Evolutionary conservation across 1,284 basidiomycete genomes (phyloP).

Genomic region (Sporisorium scitamineum): DNA sequence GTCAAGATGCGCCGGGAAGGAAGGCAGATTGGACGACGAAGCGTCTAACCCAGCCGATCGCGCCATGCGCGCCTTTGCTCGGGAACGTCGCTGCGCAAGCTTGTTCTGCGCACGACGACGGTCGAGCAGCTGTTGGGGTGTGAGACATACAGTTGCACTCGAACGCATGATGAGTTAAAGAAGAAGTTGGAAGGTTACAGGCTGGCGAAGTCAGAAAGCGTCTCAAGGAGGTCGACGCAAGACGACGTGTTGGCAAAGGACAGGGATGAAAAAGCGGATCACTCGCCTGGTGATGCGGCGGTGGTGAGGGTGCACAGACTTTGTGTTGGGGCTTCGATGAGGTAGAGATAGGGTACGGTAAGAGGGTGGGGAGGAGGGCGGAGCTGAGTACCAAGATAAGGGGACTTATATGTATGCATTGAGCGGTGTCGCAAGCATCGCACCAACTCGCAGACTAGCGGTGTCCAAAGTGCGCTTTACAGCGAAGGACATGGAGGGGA

Average conservation of each 20-base stretch:
- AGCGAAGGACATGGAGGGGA: neutral
- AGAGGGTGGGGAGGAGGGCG: neutral
- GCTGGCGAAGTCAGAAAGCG: neutral
- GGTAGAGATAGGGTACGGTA: neutral
- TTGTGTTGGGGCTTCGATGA: neutral
- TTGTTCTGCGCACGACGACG: conserved; percentile 54
- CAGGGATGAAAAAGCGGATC: neutral
- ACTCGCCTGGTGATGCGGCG: neutral
- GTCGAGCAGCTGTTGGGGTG: conserved; percentile 48
- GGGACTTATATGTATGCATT: neutral
- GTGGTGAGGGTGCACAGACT: neutral
- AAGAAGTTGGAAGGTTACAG: neutral
- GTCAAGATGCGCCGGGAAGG: conserved; percentile 22
- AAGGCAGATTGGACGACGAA: conserved; percentile 2
- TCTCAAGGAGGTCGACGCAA: neutral
- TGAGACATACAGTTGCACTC: conserved; percentile 39
- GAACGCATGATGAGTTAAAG: conserved; percentile 45
- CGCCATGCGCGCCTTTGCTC: conserved; percentile 40
- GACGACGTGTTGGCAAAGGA: neutral
- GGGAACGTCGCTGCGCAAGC: conserved; percentile 46
- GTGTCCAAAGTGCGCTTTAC: neutral
- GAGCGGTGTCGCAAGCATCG: neutral
- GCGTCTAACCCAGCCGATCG: conserved; percentile 19
- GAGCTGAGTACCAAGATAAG: neutral
- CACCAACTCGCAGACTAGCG: neutral